phyloP scores from a whole-genome alignment of 441 rosid genomes.

The Metrosideros polymorpha region DNA sequence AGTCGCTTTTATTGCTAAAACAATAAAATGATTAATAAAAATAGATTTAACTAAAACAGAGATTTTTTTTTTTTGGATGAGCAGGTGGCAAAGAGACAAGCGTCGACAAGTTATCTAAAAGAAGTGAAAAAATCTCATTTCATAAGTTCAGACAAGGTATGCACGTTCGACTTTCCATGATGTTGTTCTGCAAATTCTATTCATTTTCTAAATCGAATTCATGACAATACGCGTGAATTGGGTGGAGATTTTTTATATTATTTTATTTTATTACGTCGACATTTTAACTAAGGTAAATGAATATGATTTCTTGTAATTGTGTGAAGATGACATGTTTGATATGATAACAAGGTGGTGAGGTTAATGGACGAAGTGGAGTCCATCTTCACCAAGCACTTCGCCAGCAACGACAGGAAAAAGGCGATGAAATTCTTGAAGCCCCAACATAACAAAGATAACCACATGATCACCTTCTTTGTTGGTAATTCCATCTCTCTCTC shows the following conservation, averaged over 20 bases:
- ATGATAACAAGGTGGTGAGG: slow-evolving; percentile 51
- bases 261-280: not conserved
- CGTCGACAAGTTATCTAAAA: slow-evolving; percentile 68
- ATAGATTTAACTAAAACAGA: not conserved
- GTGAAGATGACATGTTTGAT: not conserved
- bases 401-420: slow-evolving; percentile 88
- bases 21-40: too few species aligned
- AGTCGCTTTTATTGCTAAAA: not conserved
- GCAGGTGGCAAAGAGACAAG: slow-evolving; percentile 72
- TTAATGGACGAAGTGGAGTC: slow-evolving; percentile 99
- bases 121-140: slow-evolving; percentile 88
- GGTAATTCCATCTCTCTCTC: slow-evolving; percentile 30
- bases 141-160: slow-evolving; percentile 92
- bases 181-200: not conserved
- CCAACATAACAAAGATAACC: slow-evolving; percentile 78
- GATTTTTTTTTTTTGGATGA: not conserved
- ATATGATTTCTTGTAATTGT: not conserved
- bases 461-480: slow-evolving; percentile 93
- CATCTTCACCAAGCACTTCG: slow-evolving; percentile 90
- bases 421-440: slow-evolving; percentile 98
- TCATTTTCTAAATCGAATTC: not conserved
- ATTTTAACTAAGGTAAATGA: not conserved
- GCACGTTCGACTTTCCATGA: not conserved
- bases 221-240: not conserved
- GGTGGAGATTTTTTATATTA: too few species aligned